phyloP scores from a whole-genome alignment of 306 rosid species.

The Betula pendula region DNA sequence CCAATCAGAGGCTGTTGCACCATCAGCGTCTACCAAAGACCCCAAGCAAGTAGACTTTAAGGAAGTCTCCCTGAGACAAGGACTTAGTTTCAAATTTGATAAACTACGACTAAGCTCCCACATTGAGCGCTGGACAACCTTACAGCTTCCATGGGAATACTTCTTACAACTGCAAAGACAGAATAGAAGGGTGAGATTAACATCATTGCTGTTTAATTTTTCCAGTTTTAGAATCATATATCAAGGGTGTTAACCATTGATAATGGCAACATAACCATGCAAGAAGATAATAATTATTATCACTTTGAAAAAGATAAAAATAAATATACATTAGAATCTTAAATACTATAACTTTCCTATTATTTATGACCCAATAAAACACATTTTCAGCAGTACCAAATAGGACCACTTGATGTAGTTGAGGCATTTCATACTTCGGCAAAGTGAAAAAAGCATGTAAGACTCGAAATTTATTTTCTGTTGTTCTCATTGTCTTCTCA shows the following conservation, averaged over 20 bases:
- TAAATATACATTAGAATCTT: background rate
- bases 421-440: background rate
- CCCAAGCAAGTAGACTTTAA: slow-evolving; percentile 55
- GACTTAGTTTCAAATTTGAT: slow-evolving; percentile 36
- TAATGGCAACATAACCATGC: background rate
- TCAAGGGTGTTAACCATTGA: background rate
- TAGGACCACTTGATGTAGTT: background rate
- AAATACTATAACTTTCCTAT: background rate
- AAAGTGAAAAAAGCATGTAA: background rate
- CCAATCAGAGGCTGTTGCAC: slow-evolving; percentile 52
- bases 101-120: slow-evolving; percentile 35
- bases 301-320: background rate
- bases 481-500: background rate
- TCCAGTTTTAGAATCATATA: background rate
- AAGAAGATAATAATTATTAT: background rate
- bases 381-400: background rate
- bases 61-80: slow-evolving; percentile 35
- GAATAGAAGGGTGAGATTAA: slow-evolving; percentile 7
- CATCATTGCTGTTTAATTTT: slow-evolving; percentile 3
- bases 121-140: slow-evolving; percentile 33
- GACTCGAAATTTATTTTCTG: background rate
- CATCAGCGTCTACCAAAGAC: slow-evolving; percentile 60
- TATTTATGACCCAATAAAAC: background rate
- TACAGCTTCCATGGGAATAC: slow-evolving; percentile 39
- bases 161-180: slow-evolving; percentile 45